Evolutionary conservation across 2,329 filamentous ascomycete species (phyloP), one percentile per base, ranked within the genome.

Genomic region (Berkeleyomyces rouxiae): DNA sequence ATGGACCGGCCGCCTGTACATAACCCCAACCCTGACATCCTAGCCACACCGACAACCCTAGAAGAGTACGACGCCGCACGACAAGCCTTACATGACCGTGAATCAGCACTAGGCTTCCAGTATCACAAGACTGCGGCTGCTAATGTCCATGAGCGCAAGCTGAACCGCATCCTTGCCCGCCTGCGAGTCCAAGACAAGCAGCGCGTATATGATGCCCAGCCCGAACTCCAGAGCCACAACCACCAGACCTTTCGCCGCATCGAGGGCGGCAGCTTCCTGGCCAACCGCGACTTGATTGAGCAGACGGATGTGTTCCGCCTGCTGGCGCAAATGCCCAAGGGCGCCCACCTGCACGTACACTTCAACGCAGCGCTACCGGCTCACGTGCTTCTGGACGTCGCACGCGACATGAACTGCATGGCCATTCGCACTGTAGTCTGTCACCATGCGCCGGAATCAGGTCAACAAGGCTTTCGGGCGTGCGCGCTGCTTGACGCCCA

Each of bases 321-420:
- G 36, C 79, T 83, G 4, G 74, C 74, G 40, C 69, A 71, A 63
- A 79, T 87, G 75, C 87, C 87, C 49, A 90, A 90, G 71, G 87
- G 86, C 2, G 79, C 80, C 0, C 84, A 90, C 69, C 75, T 90
- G 33, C 87, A 90, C 70, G 80, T 89, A 33, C 87, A 90, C 71
- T 90, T 88, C 76, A 90, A 90, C 70, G 80, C 86, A n/a, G 87
- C 86, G 65, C 74, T 90, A 3, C 74, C 77, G 11, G 84, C 86
- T 7, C 70, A 75, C 1, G 77, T 83, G 4, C 74, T 90, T 23
- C 75, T 90, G 10, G 72, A 74, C 33, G 75, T 76, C 67, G 81
- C 75, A 66, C 79, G 75, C 74, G 75, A 66, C 4, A 82, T 84
- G 76, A 69, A 78, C 0, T 79, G 79, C 66, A 88, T 90, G 84